Conservation (phyloP, 2,329 filamentous ascomycete species). For the Lachnellula occidentalis region DNA sequence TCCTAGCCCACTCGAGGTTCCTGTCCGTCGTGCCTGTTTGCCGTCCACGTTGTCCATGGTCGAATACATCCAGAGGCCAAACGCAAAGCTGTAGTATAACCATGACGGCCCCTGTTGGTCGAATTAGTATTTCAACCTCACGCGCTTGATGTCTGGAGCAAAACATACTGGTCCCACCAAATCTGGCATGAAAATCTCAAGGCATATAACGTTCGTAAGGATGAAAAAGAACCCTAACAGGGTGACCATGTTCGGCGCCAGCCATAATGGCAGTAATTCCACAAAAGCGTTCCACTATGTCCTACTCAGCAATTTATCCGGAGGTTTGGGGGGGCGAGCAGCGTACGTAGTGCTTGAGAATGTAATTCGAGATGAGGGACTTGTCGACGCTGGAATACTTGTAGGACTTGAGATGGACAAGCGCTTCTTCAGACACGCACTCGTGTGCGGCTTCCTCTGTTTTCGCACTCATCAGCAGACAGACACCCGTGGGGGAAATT, state of each 20-base stretch:
- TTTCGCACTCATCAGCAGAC: constrained; percentile 2
- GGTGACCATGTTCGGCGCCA: constrained; percentile 97
- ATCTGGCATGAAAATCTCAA: constrained; percentile 82
- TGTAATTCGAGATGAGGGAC: constrained; percentile 86
- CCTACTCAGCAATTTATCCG: constrained; percentile 16
- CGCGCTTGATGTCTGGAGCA: neutral
- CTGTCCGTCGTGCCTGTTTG: constrained; percentile 91
- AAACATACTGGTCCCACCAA: constrained; percentile 75
- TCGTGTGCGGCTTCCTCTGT: constrained; percentile 55
- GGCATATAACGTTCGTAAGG: constrained; percentile 66
- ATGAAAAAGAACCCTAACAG: constrained; percentile 94
- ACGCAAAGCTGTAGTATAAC: constrained; percentile 93
- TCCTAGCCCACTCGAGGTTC: constrained; percentile 88
- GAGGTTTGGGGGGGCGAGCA: constrained; percentile 12
- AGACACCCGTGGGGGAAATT: neutral
- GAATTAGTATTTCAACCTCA: constrained; percentile 13
- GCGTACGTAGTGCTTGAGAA: constrained; percentile 90
- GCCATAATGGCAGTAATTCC: constrained; percentile 86
- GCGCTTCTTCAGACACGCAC: constrained; percentile 81
- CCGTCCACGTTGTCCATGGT: constrained; percentile 99
- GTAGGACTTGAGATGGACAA: constrained; percentile 89
- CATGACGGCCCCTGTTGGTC: constrained; percentile 69
- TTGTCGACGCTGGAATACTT: constrained; percentile 98
- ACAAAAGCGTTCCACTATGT: constrained; percentile 93
- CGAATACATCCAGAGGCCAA: constrained; percentile 97